Evolutionary conservation across 2,329 filamentous ascomycete genomes (phyloP), one percentile per base, ranked within the genome.

Genomic region (Pseudopithomyces chartarum): DNA sequence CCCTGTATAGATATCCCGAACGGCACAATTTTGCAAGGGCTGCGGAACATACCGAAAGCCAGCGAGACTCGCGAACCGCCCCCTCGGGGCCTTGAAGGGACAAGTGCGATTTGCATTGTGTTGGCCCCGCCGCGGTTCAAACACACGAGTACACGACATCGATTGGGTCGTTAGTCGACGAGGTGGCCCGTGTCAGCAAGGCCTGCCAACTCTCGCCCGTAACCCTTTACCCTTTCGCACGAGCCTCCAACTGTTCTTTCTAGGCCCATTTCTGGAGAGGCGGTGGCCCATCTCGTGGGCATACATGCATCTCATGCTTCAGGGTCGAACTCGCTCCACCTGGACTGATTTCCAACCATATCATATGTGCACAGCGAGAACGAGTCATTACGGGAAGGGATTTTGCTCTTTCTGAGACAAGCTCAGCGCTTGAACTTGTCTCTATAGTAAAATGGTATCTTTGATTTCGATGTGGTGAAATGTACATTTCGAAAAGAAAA

Each of bases 381-480:
- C 43, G 20, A 17, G 42, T 54, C 36, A 38, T 15, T 52, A 43
- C 17, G 38, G 12, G 52, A 54, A 6, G 32, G 15, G 23, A 5
- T 38, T 2, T 48, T 33, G 3, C 29, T 38, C 26, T 45, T 32
- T 11, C 19, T n/a, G 17, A 15, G 34, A n/a, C 51, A 55, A 47
- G 36, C 56, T 63, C 60, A 59, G 60, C 60, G n/a, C 56, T 61
- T 61, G 58, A 61, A 58, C 32, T 44, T 56, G 54, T 52, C 40
- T 17, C 38, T 17, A 33, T 3, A 44, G 45, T 50, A 56, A 47
- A 22, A 33, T 47, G 34, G n/a, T 38, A 49, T 34, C 34, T 43
- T 48, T 23, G 12, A 32, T 39, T 36, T 43, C 43, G 32, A 34
- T 43, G 38, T 15, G 40, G 39, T 43, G 44, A 54, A 50, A 38